These are phyloP conservation scores for Acacia crassicarpa DNA, from an alignment of 306 rosid species.

Conservation along the genomic window DNA sequence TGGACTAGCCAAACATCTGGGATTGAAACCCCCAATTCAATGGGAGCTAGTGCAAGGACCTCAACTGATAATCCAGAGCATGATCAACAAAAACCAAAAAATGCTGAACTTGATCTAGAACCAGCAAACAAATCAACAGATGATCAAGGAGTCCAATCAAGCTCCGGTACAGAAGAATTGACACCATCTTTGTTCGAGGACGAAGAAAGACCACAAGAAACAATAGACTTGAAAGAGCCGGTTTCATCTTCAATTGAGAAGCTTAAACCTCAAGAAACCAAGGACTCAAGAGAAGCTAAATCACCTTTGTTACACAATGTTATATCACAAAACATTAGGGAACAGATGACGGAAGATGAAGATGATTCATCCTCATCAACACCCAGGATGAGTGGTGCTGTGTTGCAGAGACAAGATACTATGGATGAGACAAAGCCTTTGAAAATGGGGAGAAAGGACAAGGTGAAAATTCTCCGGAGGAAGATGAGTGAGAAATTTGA, in stretches of 20 bases:
- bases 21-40: slow-evolving; percentile 37
- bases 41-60: slow-evolving; percentile 40
- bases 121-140: slow-evolving; percentile 41
- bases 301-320: slow-evolving; percentile 29
- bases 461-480: slow-evolving; percentile 77
- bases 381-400: slow-evolving; percentile 15
- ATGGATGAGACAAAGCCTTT: slow-evolving; percentile 50
- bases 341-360: slow-evolving; percentile 30
- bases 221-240: slow-evolving; percentile 34
- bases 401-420: slow-evolving; percentile 39
- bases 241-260: slow-evolving; percentile 32
- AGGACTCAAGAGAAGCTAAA: slow-evolving; percentile 32
- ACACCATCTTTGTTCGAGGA: slow-evolving; percentile 39
- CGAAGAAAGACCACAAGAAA: slow-evolving; percentile 17
- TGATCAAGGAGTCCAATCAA: slow-evolving; percentile 25
- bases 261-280: slow-evolving; percentile 16
- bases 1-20: slow-evolving; percentile 65
- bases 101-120: slow-evolving; percentile 25
- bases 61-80: slow-evolving; percentile 41
- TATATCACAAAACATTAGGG: slow-evolving; percentile 20
- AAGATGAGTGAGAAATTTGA: slow-evolving; percentile 89
- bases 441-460: slow-evolving; percentile 80
- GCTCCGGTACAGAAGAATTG: slow-evolving; percentile 45
- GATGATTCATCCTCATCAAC: slow-evolving; percentile 28
- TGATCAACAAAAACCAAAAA: slow-evolving; percentile 34